Base-by-base conservation (phyloP, 2,329 filamentous ascomycete genomes). In the Alternaria ethzedia region DNA sequence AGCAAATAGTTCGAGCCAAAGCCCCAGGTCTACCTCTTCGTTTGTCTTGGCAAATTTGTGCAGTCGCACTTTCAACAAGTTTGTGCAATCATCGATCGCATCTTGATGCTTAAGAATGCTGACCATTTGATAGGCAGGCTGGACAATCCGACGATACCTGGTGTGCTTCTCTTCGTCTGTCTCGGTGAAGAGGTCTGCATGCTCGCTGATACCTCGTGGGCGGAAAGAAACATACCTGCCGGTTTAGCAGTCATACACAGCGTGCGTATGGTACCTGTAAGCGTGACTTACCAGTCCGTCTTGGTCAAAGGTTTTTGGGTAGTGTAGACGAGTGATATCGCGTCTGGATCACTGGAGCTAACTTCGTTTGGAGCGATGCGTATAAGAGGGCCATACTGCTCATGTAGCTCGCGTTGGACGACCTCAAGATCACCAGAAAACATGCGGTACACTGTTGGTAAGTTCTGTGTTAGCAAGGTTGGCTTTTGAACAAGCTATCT, bases 101-200 rank as follows among this genome's bases (percentile, higher is more conserved):
- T 57, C 47, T 47, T 77, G 74, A 12, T 69, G 67, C 11, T 79
- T 77, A 6, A 82, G 75, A 12, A 84, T 61, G 0, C 76, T 82
- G 20, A 73, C 80, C 71, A 84, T 76, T 2, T 80, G 78, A 63
- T 84, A 84, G n/a, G 66, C 66, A 10, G 69, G 66, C 21, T 64
- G 59, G 9, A 74, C 63, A 7, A 72, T 66, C 11, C 44, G 66
- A 6, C 70, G 66, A 36, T 69, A 68, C 13, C 54, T 60, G 3
- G 56, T 54, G 45, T 73, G 68, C 25, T 70, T 68, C 21, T 59
- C 47, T 28, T 73, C 70, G 36, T 73, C 67, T 6, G 58, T 64
- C 20, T 66, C 66, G 1, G 68, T 70, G 20, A 75, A 73, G 7
- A 60, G 54, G 61, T 74, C 67, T 21, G 69, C 59, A 32, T 71